Conservation (phyloP, 1,284 basidiomycete genomes). For the Puccinia coronata region DNA sequence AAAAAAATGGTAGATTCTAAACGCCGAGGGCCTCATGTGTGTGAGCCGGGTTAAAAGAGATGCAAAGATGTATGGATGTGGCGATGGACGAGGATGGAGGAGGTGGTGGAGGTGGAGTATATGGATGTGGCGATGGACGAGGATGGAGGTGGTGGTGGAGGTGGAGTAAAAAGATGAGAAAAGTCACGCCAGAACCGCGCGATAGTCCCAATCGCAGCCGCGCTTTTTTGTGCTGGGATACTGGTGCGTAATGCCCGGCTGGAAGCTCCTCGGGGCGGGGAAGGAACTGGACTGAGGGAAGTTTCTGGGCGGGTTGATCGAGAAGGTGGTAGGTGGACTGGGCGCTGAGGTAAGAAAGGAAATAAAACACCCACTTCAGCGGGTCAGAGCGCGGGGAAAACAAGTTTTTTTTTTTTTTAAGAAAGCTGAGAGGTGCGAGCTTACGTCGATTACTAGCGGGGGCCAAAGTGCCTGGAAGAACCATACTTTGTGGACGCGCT, state of each 20-base stretch:
- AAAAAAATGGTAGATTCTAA: too few species aligned
- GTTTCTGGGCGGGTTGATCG: slow-evolving; percentile 43
- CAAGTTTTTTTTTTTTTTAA: too few species aligned
- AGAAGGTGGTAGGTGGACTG: slow-evolving; percentile 39
- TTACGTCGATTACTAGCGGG: slow-evolving; percentile 41
- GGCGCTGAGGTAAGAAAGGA: slow-evolving; percentile 11
- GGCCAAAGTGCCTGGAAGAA: slow-evolving; percentile 16
- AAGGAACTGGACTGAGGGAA: slow-evolving; percentile 40
- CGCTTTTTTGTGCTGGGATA: slow-evolving; percentile 38
- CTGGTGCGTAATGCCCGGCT: slow-evolving; percentile 28
- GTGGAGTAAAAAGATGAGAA: background rate
- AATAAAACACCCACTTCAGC: too few species aligned
- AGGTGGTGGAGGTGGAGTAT: too few species aligned
- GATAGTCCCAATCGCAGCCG: slow-evolving; percentile 46
- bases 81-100: too few species aligned
- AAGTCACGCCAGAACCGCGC: slow-evolving; percentile 19
- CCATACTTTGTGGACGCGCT: slow-evolving; percentile 41
- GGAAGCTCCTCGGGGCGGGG: slow-evolving; percentile 40
- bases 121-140: too few species aligned
- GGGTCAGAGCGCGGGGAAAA: too few species aligned
- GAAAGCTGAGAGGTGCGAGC: background rate
- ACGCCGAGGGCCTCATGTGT: too few species aligned
- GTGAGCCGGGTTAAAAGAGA: too few species aligned
- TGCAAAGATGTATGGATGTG: too few species aligned
- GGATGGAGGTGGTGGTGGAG: too few species aligned